Evolutionary conservation across 1,284 basidiomycete species (phyloP).

Genomic region (Ustilago bromivora): DNA sequence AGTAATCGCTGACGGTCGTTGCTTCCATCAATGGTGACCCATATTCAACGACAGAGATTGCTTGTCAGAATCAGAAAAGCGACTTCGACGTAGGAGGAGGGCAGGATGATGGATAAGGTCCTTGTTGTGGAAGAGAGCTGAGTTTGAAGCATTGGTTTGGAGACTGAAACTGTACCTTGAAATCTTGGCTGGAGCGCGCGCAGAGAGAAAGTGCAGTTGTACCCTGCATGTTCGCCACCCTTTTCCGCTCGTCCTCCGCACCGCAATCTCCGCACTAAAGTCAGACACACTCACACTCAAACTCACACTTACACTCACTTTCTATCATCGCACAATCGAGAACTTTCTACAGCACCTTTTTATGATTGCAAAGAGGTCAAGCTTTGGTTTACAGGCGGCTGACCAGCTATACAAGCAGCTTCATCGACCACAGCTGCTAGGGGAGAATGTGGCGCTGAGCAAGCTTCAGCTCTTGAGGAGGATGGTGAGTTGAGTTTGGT

Average conservation of each 20-base stretch:
- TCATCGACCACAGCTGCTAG: not conserved
- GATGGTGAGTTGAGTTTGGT: not conserved
- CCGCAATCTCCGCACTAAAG: not conserved
- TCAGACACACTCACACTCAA: not conserved
- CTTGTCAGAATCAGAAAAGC: not conserved
- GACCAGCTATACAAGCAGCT: not conserved
- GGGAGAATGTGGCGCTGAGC: not conserved
- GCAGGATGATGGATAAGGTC: not conserved
- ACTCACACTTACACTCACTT: not conserved
- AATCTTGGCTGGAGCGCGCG: not conserved
- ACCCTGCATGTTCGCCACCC: constrained; percentile 10
- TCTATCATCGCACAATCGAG: not conserved
- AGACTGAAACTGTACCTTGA: constrained; percentile 11
- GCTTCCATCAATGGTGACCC: not conserved
- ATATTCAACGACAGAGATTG: not conserved
- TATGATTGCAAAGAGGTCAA: not conserved
- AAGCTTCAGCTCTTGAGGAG: not conserved
- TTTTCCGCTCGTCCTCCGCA: not conserved
- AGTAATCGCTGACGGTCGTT: not conserved
- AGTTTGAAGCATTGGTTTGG: not conserved
- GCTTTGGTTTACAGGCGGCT: not conserved
- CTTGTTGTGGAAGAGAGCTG: not conserved
- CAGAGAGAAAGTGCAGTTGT: not conserved
- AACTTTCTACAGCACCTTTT: not conserved
- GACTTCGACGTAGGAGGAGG: not conserved